Evolutionary conservation across 768 basidiomycete species (phyloP).

Genomic region (Leccinellum luteum): DNA sequence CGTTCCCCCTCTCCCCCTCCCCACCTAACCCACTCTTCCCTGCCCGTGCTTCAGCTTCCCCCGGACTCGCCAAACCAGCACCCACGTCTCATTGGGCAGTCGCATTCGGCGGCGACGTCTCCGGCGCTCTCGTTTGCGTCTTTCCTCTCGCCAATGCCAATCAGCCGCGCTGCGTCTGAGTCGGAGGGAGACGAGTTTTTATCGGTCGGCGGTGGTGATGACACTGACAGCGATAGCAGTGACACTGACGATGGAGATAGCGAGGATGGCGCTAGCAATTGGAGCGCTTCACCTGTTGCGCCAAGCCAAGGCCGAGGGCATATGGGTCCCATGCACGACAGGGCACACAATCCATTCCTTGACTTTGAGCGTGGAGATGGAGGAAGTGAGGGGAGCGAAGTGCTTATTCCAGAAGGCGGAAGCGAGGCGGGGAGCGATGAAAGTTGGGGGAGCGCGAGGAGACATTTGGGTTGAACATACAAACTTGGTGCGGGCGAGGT

Average conservation of each 20-base stretch:
- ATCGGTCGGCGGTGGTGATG: slow-evolving; percentile 17
- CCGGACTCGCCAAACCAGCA: background rate
- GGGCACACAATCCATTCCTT: slow-evolving; percentile 21
- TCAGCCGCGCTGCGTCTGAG: slow-evolving; percentile 16
- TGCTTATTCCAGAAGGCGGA: slow-evolving; percentile 9
- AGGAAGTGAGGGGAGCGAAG: slow-evolving; percentile 22
- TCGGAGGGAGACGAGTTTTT: slow-evolving; percentile 27
- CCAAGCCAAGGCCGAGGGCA: background rate
- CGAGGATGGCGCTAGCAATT: slow-evolving; percentile 8
- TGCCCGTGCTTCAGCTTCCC: slow-evolving; percentile 17
- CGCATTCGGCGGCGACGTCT: slow-evolving; percentile 5
- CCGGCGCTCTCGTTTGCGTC: slow-evolving; percentile 22
- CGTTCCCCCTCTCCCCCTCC: background rate
- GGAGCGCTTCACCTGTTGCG: slow-evolving; percentile 2
- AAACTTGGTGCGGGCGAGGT: too few species aligned
- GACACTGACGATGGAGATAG: background rate
- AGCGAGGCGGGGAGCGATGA: slow-evolving; percentile 24
- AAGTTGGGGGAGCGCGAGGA: slow-evolving; percentile 27
- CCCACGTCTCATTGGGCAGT: background rate
- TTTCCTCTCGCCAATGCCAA: slow-evolving; percentile 24
- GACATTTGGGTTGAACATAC: slow-evolving; percentile 6
- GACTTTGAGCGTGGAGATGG: slow-evolving; percentile 11
- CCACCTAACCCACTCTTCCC: background rate
- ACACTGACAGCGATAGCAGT: background rate
- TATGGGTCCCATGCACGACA: slow-evolving; percentile 3